Evolutionary conservation across 2,329 filamentous ascomycete genomes (phyloP).

Genomic region (Colletotrichum limetticola): DNA sequence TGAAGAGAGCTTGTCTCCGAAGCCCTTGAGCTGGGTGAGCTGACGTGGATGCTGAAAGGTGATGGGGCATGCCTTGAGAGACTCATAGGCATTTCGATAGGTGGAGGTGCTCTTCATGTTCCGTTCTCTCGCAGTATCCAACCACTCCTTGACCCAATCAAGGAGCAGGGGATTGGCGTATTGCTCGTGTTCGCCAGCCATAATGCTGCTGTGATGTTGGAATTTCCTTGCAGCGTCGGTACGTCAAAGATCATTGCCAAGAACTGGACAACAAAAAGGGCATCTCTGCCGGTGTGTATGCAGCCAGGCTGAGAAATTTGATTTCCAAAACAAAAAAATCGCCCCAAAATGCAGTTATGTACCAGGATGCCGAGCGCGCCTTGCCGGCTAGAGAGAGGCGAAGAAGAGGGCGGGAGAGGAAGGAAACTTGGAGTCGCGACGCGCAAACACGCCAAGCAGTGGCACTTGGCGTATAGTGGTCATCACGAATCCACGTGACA

Average conservation of each 20-base stretch:
- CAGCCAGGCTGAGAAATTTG: not conserved
- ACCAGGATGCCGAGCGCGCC: not conserved
- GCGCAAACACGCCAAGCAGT: not conserved
- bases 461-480: not conserved
- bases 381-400: not conserved
- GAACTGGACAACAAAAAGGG: not conserved
- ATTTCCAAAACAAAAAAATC: not conserved
- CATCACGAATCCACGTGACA: constrained; percentile 33
- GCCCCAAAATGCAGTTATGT: not conserved
- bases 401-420: not conserved
- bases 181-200: constrained; percentile 48
- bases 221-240: constrained; percentile 33
- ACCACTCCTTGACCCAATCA: constrained; percentile 81
- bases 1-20: constrained; percentile 77
- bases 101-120: constrained; percentile 77
- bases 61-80: constrained; percentile 79
- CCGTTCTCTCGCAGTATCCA: constrained; percentile 73
- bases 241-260: constrained; percentile 2
- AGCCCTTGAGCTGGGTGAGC: constrained; percentile 77
- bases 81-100: constrained; percentile 81
- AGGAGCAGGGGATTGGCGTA: constrained; percentile 79
- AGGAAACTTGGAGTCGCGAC: not conserved
- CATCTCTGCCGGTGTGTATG: not conserved
- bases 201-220: constrained; percentile 37
- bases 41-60: constrained; percentile 78